Evolutionary conservation across 2,329 filamentous ascomycete genomes (phyloP), one percentile per base, ranked within the genome.

Genomic region (Rugonectria rugulosa): DNA sequence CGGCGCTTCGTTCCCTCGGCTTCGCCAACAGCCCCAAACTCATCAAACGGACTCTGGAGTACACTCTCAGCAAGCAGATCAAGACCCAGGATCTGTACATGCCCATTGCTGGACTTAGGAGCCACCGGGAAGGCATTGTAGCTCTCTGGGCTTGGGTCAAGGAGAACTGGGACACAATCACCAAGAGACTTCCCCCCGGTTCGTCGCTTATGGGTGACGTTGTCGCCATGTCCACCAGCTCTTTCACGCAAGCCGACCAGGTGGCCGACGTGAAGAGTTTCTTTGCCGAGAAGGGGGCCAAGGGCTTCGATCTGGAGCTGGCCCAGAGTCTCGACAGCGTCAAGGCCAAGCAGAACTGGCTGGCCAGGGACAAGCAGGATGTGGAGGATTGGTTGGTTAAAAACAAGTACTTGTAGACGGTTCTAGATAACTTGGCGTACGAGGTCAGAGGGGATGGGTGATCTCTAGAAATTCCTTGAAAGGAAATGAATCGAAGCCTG

Each of bases 71-170:
- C 72, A 86, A 88, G 59, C 89, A 96, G 64, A 89, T 97, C 75
- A 96, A 96, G 80, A 92, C 90, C 62, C 94, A 97, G 74, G 94
- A 98, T 73, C 88, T 97, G 62, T 97, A 97, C 77, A 87, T 97
- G 71, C 93, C 94, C 2, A 84, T 95, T 32, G 85, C 86, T 27
- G 90, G 90, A 7, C 83, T 98, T 23, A 86, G 93, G 55, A 85
- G 84, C 48, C 91, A 96, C 70, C 78, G 86, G 7, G 86, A 87
- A 37, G 94, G 94, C 64, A 89, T 96, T 52, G 80, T 90, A 53
- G 90, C 90, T 7, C 82, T 97, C 53, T 97, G 90, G 83, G 75
- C 73, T 15, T 98, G 91, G 90, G 81, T 96, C 79, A 90, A 88
- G 71, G 81, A 87, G 63, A 95, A 96, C 77, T 98, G 94, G 92